Evolutionary conservation across 2,329 filamentous ascomycete species (phyloP).

Genomic region (Monilinia laxa): DNA sequence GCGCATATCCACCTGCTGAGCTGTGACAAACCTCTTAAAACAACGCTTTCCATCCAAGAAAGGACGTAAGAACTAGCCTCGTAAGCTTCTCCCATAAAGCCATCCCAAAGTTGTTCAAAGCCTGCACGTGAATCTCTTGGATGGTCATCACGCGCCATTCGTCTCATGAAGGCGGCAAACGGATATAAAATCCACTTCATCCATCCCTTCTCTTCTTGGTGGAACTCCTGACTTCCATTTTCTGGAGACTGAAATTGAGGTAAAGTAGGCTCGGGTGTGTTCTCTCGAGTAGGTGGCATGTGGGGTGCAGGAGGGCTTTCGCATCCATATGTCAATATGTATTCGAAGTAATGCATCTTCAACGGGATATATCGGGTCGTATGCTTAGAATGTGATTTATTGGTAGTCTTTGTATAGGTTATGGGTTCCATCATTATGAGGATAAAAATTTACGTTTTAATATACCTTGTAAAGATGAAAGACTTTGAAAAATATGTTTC

Average conservation of each 20-base stretch:
- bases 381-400: background rate
- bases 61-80: background rate
- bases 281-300: background rate
- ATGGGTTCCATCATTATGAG: background rate
- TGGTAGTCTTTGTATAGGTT: background rate
- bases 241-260: background rate
- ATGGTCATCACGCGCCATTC: background rate
- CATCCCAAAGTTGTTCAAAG: background rate
- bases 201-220: background rate
- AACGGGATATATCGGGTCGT: background rate
- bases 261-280: background rate
- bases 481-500: background rate
- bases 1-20: background rate
- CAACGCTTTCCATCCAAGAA: background rate
- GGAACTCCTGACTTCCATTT: background rate
- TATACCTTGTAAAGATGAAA: background rate
- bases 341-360: background rate
- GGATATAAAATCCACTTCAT: conserved; percentile 1
- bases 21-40: background rate
- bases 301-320: background rate
- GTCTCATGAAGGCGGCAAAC: background rate
- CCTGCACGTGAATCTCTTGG: background rate
- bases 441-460: background rate
- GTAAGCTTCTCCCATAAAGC: background rate
- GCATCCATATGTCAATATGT: background rate